phyloP scores from a whole-genome alignment of 116 monocot species.

The Iris pallida region DNA sequence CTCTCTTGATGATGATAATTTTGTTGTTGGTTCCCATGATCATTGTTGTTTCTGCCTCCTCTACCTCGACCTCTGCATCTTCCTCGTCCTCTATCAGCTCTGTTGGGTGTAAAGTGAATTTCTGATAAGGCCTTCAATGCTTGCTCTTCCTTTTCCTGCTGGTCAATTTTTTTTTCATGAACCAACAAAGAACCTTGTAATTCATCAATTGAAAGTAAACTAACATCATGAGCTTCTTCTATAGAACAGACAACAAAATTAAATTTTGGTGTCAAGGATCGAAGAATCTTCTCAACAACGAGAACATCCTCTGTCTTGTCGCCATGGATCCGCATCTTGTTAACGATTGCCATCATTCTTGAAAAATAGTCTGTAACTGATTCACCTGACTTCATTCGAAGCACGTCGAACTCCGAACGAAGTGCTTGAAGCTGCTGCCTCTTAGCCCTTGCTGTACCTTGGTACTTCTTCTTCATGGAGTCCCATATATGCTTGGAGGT shows the following conservation, averaged over 20 bases:
- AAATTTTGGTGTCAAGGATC: slow-evolving; percentile 4
- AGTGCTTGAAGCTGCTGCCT: too few species aligned
- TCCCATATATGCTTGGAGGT: slow-evolving; percentile 5
- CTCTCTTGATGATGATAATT: too few species aligned
- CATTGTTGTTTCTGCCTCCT: too few species aligned
- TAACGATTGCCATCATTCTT: neutral
- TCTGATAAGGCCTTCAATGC: neutral
- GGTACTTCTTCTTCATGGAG: too few species aligned
- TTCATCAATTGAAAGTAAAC: slow-evolving; percentile 3
- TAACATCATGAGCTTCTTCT: slow-evolving; percentile 10
- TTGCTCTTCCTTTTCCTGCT: slow-evolving; percentile 1
- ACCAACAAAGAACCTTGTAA: slow-evolving; percentile 1
- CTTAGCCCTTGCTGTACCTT: too few species aligned
- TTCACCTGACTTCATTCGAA: too few species aligned
- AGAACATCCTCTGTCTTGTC: neutral
- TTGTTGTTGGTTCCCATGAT: too few species aligned
- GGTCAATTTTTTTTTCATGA: neutral
- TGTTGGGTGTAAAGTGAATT: too few species aligned
- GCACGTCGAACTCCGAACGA: too few species aligned
- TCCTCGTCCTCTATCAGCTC: slow-evolving; percentile 9
- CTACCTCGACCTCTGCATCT: slow-evolving; percentile 1
- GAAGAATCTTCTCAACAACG: slow-evolving; percentile 2
- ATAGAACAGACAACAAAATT: slow-evolving; percentile 10
- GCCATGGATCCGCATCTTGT: slow-evolving; percentile 3
- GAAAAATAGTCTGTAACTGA: too few species aligned